Percentiles rank a stretch among this genome's conserved stretches.
Conservation (phyloP, 805 yeast species). For the Cyberlindnera maclurae region DNA sequence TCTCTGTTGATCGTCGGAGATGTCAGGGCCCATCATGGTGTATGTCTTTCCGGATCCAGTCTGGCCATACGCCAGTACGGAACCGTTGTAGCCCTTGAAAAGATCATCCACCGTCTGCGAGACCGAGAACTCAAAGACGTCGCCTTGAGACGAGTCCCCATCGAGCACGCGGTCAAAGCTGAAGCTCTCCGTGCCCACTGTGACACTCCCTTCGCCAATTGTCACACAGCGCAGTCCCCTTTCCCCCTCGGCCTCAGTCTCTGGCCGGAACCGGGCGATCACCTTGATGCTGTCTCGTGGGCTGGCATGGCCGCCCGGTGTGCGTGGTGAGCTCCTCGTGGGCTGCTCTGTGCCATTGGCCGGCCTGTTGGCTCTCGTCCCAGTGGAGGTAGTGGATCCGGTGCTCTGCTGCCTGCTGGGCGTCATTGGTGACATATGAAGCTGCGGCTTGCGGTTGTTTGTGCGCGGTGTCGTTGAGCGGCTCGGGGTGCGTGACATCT, state of each 20-base stretch:
- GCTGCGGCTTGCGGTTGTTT: neutral
- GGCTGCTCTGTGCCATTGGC: neutral
- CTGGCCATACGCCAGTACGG: conserved; percentile 75
- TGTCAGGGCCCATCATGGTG: conserved; percentile 64
- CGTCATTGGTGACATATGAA: neutral
- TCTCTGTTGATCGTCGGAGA: conserved; percentile 11
- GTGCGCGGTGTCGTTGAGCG: conserved; percentile 1
- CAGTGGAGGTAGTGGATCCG: neutral
- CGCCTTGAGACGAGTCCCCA: conserved; percentile 42
- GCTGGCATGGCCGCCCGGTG: conserved; percentile 2
- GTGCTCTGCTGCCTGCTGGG: conserved; percentile 1
- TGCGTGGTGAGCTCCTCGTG: neutral
- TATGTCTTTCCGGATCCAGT: conserved; percentile 72
- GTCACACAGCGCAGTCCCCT: conserved; percentile 1
- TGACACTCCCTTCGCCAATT: too few species aligned
- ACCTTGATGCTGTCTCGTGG: conserved; percentile 45
- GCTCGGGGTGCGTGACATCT: neutral
- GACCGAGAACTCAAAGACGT: conserved; percentile 49
- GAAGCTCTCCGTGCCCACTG: conserved; percentile 26
- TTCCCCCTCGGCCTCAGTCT: conserved; percentile 28
- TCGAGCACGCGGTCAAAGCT: conserved; percentile 63
- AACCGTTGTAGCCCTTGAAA: conserved; percentile 69
- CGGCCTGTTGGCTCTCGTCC: too few species aligned
- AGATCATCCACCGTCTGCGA: conserved; percentile 61
- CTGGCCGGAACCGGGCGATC: conserved; percentile 67